These are phyloP conservation scores for Fonsecaea pedrosoi DNA, from an alignment of 2,329 filamentous ascomycete species.

Conservation along the genomic window DNA sequence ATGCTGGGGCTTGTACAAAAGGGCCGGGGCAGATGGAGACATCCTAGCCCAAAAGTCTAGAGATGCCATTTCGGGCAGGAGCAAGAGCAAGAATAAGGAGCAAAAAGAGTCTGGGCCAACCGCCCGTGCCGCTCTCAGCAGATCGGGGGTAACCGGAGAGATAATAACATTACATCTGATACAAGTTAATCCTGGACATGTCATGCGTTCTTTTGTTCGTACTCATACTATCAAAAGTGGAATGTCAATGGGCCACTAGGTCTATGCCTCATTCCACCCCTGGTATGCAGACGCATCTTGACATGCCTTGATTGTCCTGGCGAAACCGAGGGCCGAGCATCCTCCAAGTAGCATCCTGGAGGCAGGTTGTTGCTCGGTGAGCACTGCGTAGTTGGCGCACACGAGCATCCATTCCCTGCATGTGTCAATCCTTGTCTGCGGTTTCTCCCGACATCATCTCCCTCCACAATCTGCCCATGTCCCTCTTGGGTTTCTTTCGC, in stretches of 20 bases:
- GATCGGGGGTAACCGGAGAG: not conserved
- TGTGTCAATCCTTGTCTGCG: not conserved
- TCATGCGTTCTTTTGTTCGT: not conserved
- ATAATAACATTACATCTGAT: not conserved
- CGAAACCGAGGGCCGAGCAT: conserved; percentile 10
- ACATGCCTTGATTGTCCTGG: not conserved
- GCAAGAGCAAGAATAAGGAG: not conserved
- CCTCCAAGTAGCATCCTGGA: not conserved
- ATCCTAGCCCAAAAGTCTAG: not conserved
- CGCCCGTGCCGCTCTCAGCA: not conserved
- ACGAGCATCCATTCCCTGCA: not conserved
- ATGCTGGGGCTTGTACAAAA: not conserved
- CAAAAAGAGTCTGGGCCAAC: not conserved
- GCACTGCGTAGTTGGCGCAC: not conserved
- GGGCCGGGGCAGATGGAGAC: not conserved
- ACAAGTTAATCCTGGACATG: not conserved
- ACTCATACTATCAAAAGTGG: not conserved
- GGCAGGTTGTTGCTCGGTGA: not conserved
- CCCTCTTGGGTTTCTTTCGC: not conserved
- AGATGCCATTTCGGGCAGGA: conserved; percentile 1
- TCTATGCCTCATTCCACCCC: not conserved
- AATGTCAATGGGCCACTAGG: not conserved
- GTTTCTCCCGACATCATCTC: not conserved
- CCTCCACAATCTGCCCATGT: not conserved
- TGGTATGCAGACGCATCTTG: not conserved